phyloP scores from a whole-genome alignment of 768 basidiomycete genomes.

The Heimioporus sp. region DNA sequence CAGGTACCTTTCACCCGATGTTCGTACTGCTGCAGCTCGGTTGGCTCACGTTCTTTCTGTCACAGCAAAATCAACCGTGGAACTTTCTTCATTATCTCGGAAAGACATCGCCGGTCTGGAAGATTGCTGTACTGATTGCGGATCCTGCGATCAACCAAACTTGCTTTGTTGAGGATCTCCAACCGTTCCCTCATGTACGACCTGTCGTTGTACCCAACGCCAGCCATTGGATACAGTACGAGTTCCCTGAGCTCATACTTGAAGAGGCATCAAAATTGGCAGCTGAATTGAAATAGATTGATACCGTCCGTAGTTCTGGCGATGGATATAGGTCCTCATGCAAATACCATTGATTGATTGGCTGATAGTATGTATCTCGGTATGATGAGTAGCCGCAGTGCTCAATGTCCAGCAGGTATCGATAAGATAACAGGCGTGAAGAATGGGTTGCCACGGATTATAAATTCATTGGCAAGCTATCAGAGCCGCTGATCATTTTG shows the following conservation, averaged over 20 bases:
- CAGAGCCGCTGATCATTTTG: no score
- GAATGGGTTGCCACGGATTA: no score
- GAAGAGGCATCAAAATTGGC: slow-evolving; percentile 5
- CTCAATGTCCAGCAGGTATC: no score
- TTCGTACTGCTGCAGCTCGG: not conserved
- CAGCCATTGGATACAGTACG: slow-evolving; percentile 19
- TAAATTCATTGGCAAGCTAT: no score
- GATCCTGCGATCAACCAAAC: slow-evolving; percentile 8
- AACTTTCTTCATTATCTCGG: slow-evolving; percentile 10
- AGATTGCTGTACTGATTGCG: slow-evolving; percentile 7
- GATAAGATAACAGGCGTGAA: no score
- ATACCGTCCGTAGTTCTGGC: not conserved
- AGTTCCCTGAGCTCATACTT: slow-evolving; percentile 15
- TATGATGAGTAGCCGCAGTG: no score
- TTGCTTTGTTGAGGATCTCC: slow-evolving; percentile 4
- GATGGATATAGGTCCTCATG: not conserved
- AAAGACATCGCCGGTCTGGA: slow-evolving; percentile 1
- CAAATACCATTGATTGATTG: not conserved
- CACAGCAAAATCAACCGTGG: slow-evolving; percentile 16
- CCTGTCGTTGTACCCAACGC: slow-evolving; percentile 6
- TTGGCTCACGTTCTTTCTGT: not conserved
- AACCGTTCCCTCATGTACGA: slow-evolving; percentile 8
- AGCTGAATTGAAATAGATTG: not conserved
- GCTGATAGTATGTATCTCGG: no score
- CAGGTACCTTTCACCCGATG: not conserved